phyloP scores from a whole-genome alignment of 176 grass and related monocot genomes.

The Secale cereale region DNA sequence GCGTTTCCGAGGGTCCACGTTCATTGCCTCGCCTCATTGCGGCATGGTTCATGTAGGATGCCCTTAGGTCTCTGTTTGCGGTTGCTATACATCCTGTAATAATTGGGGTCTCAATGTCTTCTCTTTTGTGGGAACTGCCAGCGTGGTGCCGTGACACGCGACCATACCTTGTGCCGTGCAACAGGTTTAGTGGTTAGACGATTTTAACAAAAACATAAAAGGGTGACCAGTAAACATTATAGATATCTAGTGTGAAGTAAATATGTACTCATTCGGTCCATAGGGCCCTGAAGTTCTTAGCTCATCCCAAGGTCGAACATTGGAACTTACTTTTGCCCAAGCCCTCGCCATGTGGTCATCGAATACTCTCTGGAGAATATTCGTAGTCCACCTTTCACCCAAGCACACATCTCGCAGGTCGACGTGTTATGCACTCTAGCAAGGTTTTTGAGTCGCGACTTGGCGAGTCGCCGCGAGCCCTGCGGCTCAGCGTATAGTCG shows the following conservation, averaged over 20 bases:
- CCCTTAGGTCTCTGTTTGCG: neutral
- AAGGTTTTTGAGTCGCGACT: no score
- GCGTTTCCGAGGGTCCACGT: no score
- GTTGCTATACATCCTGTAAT: neutral
- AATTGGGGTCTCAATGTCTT: neutral
- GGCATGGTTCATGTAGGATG: neutral
- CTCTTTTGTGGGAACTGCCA: neutral
- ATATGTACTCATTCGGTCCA: neutral
- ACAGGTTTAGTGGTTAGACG: neutral
- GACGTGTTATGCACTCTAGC: no score
- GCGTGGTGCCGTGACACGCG: neutral
- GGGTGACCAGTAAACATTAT: neutral
- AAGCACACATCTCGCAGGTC: neutral
- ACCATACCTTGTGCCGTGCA: neutral
- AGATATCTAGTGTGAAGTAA: neutral
- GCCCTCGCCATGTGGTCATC: neutral
- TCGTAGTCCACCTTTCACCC: neutral
- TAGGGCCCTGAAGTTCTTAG: neutral
- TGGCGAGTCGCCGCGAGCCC: no score
- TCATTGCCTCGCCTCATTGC: neutral
- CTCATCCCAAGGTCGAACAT: neutral
- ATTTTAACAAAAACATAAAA: neutral
- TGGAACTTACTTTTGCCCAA: neutral
- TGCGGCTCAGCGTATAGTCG: no score
- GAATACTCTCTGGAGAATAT: neutral